A percentile compares a stretch with the other conserved stretches of the same genome.
These are phyloP conservation scores for Metrosideros polymorpha DNA, from an alignment of 441 rosid genomes.

Conservation along the genomic window DNA sequence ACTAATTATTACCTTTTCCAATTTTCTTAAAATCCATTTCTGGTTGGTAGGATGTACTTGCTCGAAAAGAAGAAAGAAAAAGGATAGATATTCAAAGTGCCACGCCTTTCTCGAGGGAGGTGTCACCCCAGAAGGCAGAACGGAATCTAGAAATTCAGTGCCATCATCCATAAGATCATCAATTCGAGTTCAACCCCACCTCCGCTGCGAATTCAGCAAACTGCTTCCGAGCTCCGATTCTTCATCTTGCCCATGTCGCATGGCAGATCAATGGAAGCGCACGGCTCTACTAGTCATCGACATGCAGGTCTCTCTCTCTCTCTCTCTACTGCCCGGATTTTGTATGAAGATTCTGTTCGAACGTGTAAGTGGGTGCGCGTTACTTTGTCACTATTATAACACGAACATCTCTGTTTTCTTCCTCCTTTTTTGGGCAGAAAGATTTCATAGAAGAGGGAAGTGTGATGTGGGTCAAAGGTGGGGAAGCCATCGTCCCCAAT, in stretches of 20 bases:
- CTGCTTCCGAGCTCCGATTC: background rate
- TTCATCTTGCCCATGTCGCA: background rate
- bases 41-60: too few species aligned
- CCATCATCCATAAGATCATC: background rate
- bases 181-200: background rate
- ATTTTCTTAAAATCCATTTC: too few species aligned
- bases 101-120: background rate
- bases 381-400: background rate
- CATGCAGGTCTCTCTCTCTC: conserved; percentile 58
- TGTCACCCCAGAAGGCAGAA: background rate
- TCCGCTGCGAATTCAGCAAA: background rate
- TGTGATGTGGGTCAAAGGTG: conserved; percentile 44
- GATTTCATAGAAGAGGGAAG: conserved; percentile 47
- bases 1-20: too few species aligned
- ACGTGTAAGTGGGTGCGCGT: background rate
- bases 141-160: too few species aligned
- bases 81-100: too few species aligned
- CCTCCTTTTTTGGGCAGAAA: background rate
- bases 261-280: conserved; percentile 46
- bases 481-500: conserved; percentile 53
- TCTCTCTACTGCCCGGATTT: background rate
- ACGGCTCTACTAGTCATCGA: conserved; percentile 81
- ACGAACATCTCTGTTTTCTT: background rate
- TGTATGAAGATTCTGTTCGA: background rate
- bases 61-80: too few species aligned